phyloP scores from a whole-genome alignment of 2,329 filamentous ascomycete species.

The Talaromyces sp. region DNA sequence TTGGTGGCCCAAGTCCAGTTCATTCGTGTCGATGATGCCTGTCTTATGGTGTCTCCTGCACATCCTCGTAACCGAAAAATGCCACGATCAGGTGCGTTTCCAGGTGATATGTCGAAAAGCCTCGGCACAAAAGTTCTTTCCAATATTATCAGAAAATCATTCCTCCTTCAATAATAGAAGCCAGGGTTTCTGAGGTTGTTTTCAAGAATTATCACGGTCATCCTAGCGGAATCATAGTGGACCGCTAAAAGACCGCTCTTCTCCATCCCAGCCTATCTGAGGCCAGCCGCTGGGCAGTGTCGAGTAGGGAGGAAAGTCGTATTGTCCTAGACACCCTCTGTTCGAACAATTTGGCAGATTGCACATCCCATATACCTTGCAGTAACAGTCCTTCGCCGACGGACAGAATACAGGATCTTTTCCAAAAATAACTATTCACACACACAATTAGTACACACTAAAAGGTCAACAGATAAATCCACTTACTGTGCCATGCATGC shows the following conservation, averaged over 20 bases:
- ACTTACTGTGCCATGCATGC: slow-evolving; percentile 45
- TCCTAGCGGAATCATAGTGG: slow-evolving; percentile 7
- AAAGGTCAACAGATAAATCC: not conserved
- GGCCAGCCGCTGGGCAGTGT: slow-evolving; percentile 7
- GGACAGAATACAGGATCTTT: slow-evolving; percentile 8
- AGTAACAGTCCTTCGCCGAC: slow-evolving; percentile 9
- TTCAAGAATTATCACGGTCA: not conserved
- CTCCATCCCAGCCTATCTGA: slow-evolving; percentile 8
- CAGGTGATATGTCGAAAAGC: not conserved
- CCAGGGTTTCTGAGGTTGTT: no score
- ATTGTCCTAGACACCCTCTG: slow-evolving; percentile 6
- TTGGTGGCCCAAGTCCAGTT: no score
- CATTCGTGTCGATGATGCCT: no score
- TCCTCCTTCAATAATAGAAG: not conserved
- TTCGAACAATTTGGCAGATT: slow-evolving; percentile 2
- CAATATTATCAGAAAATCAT: not conserved
- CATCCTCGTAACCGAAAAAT: not conserved
- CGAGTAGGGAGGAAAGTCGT: slow-evolving; percentile 4
- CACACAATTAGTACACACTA: not conserved
- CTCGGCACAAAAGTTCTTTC: not conserved
- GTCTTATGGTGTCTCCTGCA: not conserved
- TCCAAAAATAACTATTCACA: slow-evolving; percentile 8
- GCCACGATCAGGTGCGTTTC: not conserved
- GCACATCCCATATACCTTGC: slow-evolving; percentile 11
- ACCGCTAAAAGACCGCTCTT: slow-evolving; percentile 4